Conservation (phyloP, 805 yeast species). For the Cyberlindnera bimundalis region DNA sequence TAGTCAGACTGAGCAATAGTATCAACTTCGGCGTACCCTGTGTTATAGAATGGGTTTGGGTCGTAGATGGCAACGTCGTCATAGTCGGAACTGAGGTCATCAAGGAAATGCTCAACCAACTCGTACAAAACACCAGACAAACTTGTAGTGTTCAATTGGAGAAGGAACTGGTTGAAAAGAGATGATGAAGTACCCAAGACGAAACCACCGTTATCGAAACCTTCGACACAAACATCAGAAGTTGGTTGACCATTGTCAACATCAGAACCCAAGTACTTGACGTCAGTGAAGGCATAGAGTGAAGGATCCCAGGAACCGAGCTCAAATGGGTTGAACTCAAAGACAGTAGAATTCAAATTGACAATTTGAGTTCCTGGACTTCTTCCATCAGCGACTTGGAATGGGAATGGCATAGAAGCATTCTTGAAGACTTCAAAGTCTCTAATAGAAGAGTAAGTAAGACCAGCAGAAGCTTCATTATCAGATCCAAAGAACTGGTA, state of each 20-base stretch:
- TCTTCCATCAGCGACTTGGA: constrained; percentile 62
- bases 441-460: constrained; percentile 55
- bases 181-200: constrained; percentile 81
- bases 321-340: constrained; percentile 63
- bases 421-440: constrained; percentile 57
- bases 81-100: constrained; percentile 44
- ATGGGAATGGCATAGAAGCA: constrained; percentile 71
- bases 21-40: constrained; percentile 36
- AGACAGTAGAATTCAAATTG: constrained; percentile 63
- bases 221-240: constrained; percentile 56
- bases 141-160: constrained; percentile 60
- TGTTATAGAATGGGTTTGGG: constrained; percentile 67
- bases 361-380: constrained; percentile 57
- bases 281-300: constrained; percentile 59
- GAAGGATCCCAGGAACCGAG: constrained; percentile 89
- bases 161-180: constrained; percentile 65
- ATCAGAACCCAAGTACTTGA: constrained; percentile 66
- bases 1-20: constrained; percentile 39
- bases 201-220: constrained; percentile 80
- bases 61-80: constrained; percentile 66
- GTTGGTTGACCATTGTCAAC: constrained; percentile 16
- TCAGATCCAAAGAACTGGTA: constrained; percentile 18
- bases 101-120: constrained; percentile 44
- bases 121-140: constrained; percentile 43
- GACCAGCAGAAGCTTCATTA: constrained; percentile 45